Evolutionary conservation across 1,284 basidiomycete species (phyloP), one percentile per base, ranked within the genome.

Genomic region (Uromyces viciae-fabae): DNA sequence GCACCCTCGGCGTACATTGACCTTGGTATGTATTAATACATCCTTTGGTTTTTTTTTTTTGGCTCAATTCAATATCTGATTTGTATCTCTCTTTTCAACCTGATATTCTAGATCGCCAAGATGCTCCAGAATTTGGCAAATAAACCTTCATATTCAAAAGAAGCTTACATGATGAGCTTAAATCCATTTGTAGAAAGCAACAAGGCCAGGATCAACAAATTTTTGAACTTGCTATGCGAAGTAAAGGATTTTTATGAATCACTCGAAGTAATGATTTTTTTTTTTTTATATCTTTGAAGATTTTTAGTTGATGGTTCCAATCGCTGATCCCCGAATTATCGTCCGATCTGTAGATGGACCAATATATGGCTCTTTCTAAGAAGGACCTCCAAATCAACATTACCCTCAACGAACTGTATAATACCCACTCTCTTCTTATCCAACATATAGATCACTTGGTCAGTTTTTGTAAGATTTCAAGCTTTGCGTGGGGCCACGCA

Each of bases 181-280:
- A 98, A 98, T 86, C 95, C 96, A 0, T 99, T 99, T 86, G 95
- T 99, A 58, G 97, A 99, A 88, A 94, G 92, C 87, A 98, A 99
- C 89, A 98, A 98, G 87, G 91, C 93, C 22, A 90, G 94, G 76
- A 98, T 99, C 88, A 98, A 98, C 86, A 91, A 93, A 84, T 99
- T 99, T 88, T 89, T 99, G 84, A 98, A 98, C 86, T 92, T 91
- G 83, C 89, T 99, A 78, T 98, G 97, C 85, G 97, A 99, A 87
- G 96, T 99, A 79, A 95, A 94, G 81, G 97, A 99, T 87, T 99
- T 99, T 86, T 98, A 98, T 87, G 97, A 99, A 84, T 95, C 96
- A 14, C 90, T 99, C 79, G 97, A 99, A 91, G 94, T 94, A 84
- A 77, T 88, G 46, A 11, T 49, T 22, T 49, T 49, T 43, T 68